A percentile compares a stretch with the other conserved stretches of the same genome.
These are phyloP conservation scores for Ananas comosus DNA, from an alignment of 176 grass and related monocot genomes.

Conservation along the genomic window DNA sequence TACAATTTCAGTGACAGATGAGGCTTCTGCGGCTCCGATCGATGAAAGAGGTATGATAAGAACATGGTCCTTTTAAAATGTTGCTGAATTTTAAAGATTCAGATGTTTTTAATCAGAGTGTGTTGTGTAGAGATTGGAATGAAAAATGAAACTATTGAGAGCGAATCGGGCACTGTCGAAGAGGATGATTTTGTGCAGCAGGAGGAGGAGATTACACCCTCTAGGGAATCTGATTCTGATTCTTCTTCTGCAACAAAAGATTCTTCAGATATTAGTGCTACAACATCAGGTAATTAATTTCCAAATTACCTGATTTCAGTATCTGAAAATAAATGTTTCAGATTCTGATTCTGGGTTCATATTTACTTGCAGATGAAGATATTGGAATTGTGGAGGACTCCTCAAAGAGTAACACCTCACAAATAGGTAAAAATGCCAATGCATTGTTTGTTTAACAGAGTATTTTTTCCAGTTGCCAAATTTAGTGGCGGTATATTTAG, in stretches of 20 bases:
- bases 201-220: slow-evolving; percentile 8
- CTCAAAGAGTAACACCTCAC: too few relatives aligned
- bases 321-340: neutral
- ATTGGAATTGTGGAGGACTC: too few relatives aligned
- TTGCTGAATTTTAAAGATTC: neutral
- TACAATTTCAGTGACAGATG: too few relatives aligned
- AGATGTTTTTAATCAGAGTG: neutral
- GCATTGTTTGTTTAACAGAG: too few relatives aligned
- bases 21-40: neutral
- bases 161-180: neutral
- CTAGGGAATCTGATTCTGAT: neutral
- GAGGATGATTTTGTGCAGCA: slow-evolving; percentile 7
- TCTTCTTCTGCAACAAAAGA: slow-evolving; percentile 1
- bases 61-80: neutral
- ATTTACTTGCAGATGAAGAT: too few relatives aligned
- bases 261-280: neutral
- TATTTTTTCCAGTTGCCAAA: too few relatives aligned
- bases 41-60: slow-evolving; percentile 6
- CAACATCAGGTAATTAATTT: neutral
- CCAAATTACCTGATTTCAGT: neutral
- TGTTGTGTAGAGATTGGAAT: slow-evolving; percentile 11
- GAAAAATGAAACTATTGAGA: slow-evolving; percentile 11
- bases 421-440: too few relatives aligned
- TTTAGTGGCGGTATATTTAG: too few relatives aligned
- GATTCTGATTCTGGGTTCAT: neutral